Evolutionary conservation across 2,329 filamentous ascomycete genomes (phyloP), one percentile per base, ranked within the genome.

Genomic region (Pseudonectria buxi): DNA sequence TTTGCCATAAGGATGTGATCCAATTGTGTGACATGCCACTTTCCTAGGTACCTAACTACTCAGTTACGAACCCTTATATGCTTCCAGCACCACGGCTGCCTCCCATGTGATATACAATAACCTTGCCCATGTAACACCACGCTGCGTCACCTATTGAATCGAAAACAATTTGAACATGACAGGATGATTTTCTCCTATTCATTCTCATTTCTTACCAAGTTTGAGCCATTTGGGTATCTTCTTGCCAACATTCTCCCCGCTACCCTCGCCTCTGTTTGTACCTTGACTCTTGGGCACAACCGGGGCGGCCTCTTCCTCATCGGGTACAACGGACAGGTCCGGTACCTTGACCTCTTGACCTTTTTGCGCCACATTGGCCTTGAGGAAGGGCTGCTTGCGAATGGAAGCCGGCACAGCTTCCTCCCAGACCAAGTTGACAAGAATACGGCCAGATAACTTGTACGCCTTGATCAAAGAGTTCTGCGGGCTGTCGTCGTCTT

Each of bases 391-490:
- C 15, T 62, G 63, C 22, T 70, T 71, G 40, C 80, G 68, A 4
- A 71, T 72, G 10, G 70, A 63, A 2, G 64, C 51, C n/a, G 73
- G 68, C 2, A 80, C 83, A 26, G 60, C 68, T 30, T 81, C 73
- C 14, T 78, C 76, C 85, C 87, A 94, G 1, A 78, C 63, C 41
- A 94, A 74, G 40, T 82, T 90, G 28, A 95, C 66, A 7, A 94
- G 66, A 24, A 89, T 80, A 24, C 78, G 73, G 6, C 80, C 79
- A 3, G 71, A 72, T 43, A 95, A 74, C 11, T 80, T 77, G 47
- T 94, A 72, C 37, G 81, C 78, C 33, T 72, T 69, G 38, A 95
- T 84, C n/a, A 95, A 65, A 29, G 58, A 73, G 54, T 71, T 71
- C 25, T 61, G 57, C 7, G 61, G 59, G 30, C 65, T 64, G 10